phyloP scores from a whole-genome alignment of 129 eudicot genomes.

The Artemisia argyi region DNA sequence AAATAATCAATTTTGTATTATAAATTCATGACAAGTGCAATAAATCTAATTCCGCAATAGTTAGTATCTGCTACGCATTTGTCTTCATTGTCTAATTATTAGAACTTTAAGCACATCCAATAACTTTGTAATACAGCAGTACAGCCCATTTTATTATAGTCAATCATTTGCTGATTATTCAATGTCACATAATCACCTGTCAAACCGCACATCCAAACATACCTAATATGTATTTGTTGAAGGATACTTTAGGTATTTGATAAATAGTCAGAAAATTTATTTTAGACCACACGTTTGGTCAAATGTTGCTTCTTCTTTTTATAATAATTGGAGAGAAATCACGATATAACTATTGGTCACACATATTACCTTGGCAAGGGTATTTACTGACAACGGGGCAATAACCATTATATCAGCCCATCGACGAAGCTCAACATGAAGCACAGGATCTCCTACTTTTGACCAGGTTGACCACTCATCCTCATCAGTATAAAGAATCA shows the following conservation, averaged over 20 bases:
- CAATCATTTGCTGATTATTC: too few species aligned
- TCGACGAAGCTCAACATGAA: constrained; percentile 85
- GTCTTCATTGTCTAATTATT: too few species aligned
- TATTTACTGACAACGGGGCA: constrained; percentile 95
- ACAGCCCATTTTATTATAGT: too few species aligned
- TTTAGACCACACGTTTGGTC: background rate
- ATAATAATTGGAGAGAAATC: background rate
- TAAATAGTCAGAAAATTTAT: background rate
- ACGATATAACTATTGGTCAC: background rate
- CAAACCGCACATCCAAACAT: background rate
- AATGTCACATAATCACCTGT: too few species aligned
- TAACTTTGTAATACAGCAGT: too few species aligned
- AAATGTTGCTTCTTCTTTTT: too few species aligned
- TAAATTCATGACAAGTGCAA: too few species aligned
- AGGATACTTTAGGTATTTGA: background rate
- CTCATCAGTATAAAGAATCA: constrained; percentile 77
- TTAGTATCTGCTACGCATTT: too few species aligned
- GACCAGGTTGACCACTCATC: constrained; percentile 89
- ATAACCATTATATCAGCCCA: constrained; percentile 97
- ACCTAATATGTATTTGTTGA: background rate
- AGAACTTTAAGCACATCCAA: too few species aligned
- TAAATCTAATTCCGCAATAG: too few species aligned
- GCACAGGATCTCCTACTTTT: constrained; percentile 77
- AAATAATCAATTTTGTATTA: too few species aligned
- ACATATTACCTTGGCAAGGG: constrained; percentile 79